Conservation (phyloP, 306 rosid species). For the Betula pendula region DNA sequence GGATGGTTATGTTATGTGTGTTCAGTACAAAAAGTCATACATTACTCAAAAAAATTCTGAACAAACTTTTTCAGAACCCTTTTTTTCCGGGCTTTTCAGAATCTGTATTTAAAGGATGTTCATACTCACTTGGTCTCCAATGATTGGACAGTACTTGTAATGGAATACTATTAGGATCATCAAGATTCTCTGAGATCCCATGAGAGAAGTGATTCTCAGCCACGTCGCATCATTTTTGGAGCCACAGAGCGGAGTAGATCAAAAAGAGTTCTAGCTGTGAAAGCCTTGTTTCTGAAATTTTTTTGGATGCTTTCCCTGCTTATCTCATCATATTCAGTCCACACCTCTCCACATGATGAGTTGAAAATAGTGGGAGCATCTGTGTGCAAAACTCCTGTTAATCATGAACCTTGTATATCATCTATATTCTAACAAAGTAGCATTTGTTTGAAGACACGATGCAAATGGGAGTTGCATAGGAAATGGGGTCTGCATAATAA, state of each 20-base stretch:
- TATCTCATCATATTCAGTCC: slow-evolving; percentile 58
- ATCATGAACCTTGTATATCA: slow-evolving; percentile 11
- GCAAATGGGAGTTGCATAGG: too few relatives aligned
- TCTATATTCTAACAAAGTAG: slow-evolving; percentile 15
- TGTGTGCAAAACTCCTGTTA: slow-evolving; percentile 41
- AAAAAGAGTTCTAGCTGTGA: slow-evolving; percentile 45
- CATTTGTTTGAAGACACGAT: too few relatives aligned
- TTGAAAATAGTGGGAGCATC: slow-evolving; percentile 34
- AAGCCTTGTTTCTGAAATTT: slow-evolving; percentile 40
- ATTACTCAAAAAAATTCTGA: too few relatives aligned
- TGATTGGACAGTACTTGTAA: slow-evolving; percentile 83
- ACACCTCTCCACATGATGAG: slow-evolving; percentile 44
- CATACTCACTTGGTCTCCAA: slow-evolving; percentile 71
- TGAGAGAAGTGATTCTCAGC: slow-evolving; percentile 75
- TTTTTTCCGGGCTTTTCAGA: too few relatives aligned
- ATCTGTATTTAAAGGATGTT: neutral
- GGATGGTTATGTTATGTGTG: too few relatives aligned
- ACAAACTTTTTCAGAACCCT: too few relatives aligned
- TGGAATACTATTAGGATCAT: slow-evolving; percentile 67
- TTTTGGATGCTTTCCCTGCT: slow-evolving; percentile 45
- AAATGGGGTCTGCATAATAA: too few relatives aligned
- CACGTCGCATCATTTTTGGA: slow-evolving; percentile 67
- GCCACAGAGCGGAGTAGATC: slow-evolving; percentile 55
- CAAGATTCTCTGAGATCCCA: slow-evolving; percentile 75
- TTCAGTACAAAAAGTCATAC: too few relatives aligned